Percentiles rank a stretch among this genome's conserved stretches.
Evolutionary conservation across 1,284 basidiomycete genomes (phyloP).

Genomic region (Bjerkandera adusta): DNA sequence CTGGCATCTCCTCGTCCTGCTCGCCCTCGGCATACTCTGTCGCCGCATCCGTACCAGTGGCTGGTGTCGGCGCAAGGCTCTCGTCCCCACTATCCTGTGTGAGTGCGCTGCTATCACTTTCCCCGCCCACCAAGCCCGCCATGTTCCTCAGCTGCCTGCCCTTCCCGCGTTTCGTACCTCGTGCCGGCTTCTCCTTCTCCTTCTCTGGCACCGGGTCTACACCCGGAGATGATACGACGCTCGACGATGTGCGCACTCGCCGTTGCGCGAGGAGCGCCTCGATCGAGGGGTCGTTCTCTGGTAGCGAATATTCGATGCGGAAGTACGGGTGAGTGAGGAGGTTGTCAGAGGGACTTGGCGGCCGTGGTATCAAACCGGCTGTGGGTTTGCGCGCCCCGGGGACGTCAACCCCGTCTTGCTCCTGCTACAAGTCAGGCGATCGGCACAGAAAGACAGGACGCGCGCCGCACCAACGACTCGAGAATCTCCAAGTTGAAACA

Average conservation of each 20-base stretch:
- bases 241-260: conserved; percentile 60
- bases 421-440: conserved; percentile 32
- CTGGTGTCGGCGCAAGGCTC: conserved; percentile 47
- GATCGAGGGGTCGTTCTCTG: conserved; percentile 51
- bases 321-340: conserved; percentile 68
- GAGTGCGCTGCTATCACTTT: conserved; percentile 78
- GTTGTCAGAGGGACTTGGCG: conserved; percentile 65
- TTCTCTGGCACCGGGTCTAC: conserved; percentile 39
- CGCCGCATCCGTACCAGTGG: conserved; percentile 68
- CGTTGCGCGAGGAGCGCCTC: conserved; percentile 58
- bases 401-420: conserved; percentile 61
- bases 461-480: conserved; percentile 64
- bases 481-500: conserved; percentile 79
- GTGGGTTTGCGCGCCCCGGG: conserved; percentile 44
- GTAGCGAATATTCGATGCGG: conserved; percentile 63
- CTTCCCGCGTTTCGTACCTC: conserved; percentile 25
- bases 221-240: conserved; percentile 44
- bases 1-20: conserved; percentile 46
- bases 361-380: conserved; percentile 47
- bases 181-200: conserved; percentile 32
- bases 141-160: conserved; percentile 39
- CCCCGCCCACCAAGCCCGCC: conserved; percentile 69
- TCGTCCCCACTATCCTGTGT: conserved; percentile 80
- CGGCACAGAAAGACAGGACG: background rate
- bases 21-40: conserved; percentile 65